These are phyloP conservation scores for Paratinospora sagittata DNA, from an alignment of 164 flowering plant genomes.

Conservation along the genomic window DNA sequence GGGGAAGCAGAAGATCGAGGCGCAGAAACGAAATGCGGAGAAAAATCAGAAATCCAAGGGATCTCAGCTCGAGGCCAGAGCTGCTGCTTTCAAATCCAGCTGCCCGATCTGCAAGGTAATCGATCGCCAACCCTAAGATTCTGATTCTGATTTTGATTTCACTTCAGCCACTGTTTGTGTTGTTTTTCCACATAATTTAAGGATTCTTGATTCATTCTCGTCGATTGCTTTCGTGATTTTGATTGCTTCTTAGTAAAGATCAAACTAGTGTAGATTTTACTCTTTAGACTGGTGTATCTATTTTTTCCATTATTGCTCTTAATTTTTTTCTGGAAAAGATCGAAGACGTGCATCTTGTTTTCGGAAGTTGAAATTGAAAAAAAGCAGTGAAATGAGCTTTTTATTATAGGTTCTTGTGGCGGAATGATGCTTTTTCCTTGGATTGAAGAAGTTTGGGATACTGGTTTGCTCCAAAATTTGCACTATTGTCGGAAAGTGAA, in stretches of 20 bases:
- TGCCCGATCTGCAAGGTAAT: conserved; percentile 80
- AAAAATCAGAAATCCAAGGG: conserved; percentile 66
- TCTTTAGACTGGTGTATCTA: not conserved
- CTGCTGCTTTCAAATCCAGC: conserved; percentile 67
- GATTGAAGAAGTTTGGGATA: not conserved
- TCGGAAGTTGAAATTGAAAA: not conserved
- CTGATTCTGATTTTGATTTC: not conserved
- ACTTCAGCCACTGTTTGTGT: not conserved
- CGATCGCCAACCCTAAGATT: not conserved
- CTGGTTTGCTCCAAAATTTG: not conserved
- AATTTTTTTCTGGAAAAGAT: not conserved
- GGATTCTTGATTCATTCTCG: not conserved
- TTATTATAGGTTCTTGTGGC: not conserved
- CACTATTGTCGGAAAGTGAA: not conserved
- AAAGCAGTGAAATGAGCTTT: not conserved
- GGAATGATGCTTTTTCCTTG: not conserved
- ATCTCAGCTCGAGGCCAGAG: conserved; percentile 80
- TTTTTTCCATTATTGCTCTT: no score
- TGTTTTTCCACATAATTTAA: not conserved
- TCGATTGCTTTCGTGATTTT: not conserved
- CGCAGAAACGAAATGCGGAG: conserved; percentile 73
- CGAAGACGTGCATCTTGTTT: not conserved
- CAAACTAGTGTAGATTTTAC: not conserved
- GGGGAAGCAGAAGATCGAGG: conserved; percentile 89
- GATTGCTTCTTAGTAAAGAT: not conserved